A percentile compares a stretch with the other conserved stretches of the same genome.
Evolutionary conservation across 208 protist genomes (phyloP).

Genomic region (Trichomonas gallinae): DNA sequence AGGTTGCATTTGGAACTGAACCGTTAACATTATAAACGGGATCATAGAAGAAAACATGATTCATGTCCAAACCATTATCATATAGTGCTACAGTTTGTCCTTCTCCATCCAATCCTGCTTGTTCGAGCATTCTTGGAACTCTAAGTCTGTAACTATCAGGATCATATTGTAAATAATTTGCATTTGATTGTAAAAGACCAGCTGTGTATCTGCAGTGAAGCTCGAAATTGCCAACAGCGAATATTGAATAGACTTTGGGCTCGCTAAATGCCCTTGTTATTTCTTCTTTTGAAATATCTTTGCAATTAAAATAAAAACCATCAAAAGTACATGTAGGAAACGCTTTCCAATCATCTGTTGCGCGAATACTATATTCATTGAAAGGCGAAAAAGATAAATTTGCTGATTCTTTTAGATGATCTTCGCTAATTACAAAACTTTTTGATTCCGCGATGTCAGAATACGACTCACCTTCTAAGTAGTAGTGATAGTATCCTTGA

Average conservation of each 20-base stretch:
- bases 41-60: background rate
- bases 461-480: background rate
- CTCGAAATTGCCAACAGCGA: background rate
- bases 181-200: background rate
- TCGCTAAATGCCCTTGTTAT: background rate
- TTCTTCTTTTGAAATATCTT: background rate
- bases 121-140: background rate
- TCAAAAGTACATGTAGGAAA: background rate
- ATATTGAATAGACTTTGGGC: background rate
- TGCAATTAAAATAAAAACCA: background rate
- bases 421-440: background rate
- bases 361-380: background rate
- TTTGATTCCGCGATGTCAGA: background rate
- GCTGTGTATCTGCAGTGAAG: background rate
- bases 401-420: background rate
- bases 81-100: background rate
- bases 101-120: background rate
- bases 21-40: background rate
- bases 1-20: background rate
- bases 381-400: background rate
- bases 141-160: background rate
- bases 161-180: background rate
- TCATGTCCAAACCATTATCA: background rate
- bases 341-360: background rate
- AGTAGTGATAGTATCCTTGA: background rate